phyloP scores from a whole-genome alignment of 345 rosid species.

The Jatropha curcas region DNA sequence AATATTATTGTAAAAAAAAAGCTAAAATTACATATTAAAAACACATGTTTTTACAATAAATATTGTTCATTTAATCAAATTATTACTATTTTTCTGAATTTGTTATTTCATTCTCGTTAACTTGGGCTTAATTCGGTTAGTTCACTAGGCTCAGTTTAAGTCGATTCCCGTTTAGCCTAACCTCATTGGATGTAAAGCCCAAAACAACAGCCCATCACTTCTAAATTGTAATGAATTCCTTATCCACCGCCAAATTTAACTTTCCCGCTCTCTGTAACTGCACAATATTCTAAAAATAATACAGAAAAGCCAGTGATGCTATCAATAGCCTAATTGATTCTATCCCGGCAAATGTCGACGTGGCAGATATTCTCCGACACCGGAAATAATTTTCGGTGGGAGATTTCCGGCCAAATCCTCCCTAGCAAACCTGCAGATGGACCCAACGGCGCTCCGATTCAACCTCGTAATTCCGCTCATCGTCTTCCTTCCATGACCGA shows the following conservation, averaged over 20 bases:
- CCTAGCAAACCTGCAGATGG: conserved; percentile 19
- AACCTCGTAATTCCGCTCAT: conserved; percentile 18
- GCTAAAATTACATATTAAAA: no score
- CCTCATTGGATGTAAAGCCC: no score
- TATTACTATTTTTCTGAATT: no score
- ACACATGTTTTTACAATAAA: no score
- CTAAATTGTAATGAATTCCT: neutral
- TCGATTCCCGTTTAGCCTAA: neutral
- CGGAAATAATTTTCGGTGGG: conserved; percentile 60
- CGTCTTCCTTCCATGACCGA: conserved; percentile 68
- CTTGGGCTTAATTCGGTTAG: no score
- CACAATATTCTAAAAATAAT: neutral
- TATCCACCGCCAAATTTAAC: conserved; percentile 7
- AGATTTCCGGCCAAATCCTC: conserved; percentile 39
- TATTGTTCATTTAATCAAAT: no score
- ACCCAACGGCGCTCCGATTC: conserved; percentile 23
- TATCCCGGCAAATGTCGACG: conserved; percentile 55
- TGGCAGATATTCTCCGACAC: conserved; percentile 62
- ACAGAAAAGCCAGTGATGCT: no score
- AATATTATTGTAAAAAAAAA: no score
- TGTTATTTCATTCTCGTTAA: no score
- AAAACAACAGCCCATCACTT: neutral
- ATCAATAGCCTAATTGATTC: neutral
- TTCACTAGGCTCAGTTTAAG: neutral
- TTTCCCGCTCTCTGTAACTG: conserved; percentile 15